Conservation (phyloP, 2,329 filamentous ascomycete species). For the Mariannaea sp. region DNA sequence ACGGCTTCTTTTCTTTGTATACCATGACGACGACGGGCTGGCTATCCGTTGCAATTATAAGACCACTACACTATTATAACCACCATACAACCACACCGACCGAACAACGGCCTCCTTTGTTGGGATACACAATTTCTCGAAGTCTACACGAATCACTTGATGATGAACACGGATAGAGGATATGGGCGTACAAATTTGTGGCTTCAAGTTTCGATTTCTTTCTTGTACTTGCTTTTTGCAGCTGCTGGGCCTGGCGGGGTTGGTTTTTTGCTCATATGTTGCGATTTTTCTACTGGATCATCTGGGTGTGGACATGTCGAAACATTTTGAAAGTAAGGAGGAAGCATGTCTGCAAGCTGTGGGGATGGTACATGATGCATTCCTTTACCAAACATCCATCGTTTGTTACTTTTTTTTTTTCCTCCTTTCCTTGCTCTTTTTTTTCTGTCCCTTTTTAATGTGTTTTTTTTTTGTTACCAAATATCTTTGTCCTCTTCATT, state of each 20-base stretch:
- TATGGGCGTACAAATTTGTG: conserved; percentile 33
- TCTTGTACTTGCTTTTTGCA: conserved; percentile 1
- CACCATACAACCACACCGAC: conserved; percentile 11
- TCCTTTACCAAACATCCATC: neutral
- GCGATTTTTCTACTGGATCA: neutral
- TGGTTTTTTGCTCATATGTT: conserved; percentile 6
- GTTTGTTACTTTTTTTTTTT: neutral
- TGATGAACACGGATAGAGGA: conserved; percentile 37
- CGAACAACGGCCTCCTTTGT: conserved; percentile 5
- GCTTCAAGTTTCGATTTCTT: conserved; percentile 19
- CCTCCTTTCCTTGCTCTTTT: neutral
- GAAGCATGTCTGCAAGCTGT: neutral
- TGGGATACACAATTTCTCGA: conserved; percentile 29
- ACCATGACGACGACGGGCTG: conserved; percentile 34
- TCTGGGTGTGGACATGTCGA: neutral
- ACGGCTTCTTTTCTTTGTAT: conserved; percentile 32
- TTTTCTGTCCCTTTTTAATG: too few species aligned
- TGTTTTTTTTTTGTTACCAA: neutral
- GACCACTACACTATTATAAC: conserved; percentile 2
- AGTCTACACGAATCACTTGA: conserved; percentile 31
- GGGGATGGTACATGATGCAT: neutral
- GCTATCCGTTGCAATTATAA: conserved; percentile 21
- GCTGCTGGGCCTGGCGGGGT: neutral
- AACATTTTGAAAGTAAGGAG: neutral
- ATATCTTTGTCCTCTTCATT: neutral